These are phyloP conservation scores for Rhizophora mangle DNA, from an alignment of 345 rosid species.

Conservation along the genomic window DNA sequence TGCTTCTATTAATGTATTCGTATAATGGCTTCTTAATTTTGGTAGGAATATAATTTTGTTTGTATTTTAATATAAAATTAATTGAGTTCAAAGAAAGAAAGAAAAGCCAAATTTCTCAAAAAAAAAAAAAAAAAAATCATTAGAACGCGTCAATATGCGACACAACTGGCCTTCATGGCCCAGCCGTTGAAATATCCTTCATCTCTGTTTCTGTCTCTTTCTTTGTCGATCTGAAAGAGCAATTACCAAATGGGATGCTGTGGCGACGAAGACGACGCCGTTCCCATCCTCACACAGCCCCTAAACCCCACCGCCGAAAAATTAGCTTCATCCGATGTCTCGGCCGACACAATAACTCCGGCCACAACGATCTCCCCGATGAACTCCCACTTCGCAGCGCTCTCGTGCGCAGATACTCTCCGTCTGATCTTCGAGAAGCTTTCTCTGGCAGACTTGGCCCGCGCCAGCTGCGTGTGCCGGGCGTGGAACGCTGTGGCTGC, in stretches of 20 bases:
- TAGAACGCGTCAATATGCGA: neutral
- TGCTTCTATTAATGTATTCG: no score
- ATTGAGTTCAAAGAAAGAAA: no score
- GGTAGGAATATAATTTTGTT: no score
- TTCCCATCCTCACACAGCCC: slow-evolving; percentile 16
- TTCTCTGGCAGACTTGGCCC: slow-evolving; percentile 56
- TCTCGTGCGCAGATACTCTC: slow-evolving; percentile 59
- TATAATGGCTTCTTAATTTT: no score
- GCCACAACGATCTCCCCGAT: slow-evolving; percentile 42
- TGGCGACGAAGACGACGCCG: slow-evolving; percentile 38
- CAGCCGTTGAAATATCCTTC: no score
- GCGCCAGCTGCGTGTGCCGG: slow-evolving; percentile 78
- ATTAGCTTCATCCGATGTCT: neutral
- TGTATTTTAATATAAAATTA: no score
- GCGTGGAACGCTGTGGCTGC: slow-evolving; percentile 57
- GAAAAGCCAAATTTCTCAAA: no score
- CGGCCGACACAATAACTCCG: slow-evolving; percentile 3
- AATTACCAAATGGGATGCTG: slow-evolving; percentile 39
- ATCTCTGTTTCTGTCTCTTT: neutral
- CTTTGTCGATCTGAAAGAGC: neutral
- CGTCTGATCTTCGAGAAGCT: slow-evolving; percentile 59
- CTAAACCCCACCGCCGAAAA: slow-evolving; percentile 3
- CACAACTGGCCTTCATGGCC: neutral
- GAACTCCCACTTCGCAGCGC: slow-evolving; percentile 54
- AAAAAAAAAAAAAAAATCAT: no score